These are phyloP conservation scores for Colletotrichum tamarilloi DNA, from an alignment of 2,329 filamentous ascomycete species.

Conservation along the genomic window DNA sequence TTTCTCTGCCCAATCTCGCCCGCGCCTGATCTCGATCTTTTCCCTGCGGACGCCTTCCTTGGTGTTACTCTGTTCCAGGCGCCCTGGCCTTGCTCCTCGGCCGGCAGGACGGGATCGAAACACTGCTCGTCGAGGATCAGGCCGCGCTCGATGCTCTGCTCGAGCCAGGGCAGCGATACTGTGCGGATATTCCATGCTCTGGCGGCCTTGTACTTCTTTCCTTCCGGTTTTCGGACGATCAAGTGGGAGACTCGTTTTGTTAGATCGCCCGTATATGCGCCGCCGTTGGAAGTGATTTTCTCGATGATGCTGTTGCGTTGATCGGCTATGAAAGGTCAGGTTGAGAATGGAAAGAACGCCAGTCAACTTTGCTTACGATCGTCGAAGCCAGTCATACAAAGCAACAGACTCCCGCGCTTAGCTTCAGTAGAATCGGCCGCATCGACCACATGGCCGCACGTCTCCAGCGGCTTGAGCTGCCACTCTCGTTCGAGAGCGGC, in stretches of 20 bases:
- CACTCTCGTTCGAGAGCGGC: conserved; percentile 74
- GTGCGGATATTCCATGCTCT: conserved; percentile 82
- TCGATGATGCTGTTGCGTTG: conserved; percentile 78
- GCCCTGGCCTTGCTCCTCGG: conserved; percentile 78
- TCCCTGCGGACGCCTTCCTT: conserved; percentile 62
- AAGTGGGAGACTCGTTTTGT: conserved; percentile 89
- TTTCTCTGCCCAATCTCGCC: conserved; percentile 77
- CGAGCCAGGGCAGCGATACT: conserved; percentile 86
- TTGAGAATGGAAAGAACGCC: background rate
- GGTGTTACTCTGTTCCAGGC: conserved; percentile 74
- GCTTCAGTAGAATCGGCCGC: conserved; percentile 46
- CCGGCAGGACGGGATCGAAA: conserved; percentile 80
- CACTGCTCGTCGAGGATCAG: conserved; percentile 91
- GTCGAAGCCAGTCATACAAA: conserved; percentile 69
- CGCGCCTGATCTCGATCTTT: conserved; percentile 66
- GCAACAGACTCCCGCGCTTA: conserved; percentile 56
- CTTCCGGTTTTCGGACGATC: conserved; percentile 80
- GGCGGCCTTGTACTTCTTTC: conserved; percentile 93
- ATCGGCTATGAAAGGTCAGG: conserved; percentile 55
- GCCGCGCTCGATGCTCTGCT: conserved; percentile 83
- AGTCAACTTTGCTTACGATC: conserved; percentile 50
- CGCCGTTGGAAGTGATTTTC: conserved; percentile 76
- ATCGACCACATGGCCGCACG: conserved; percentile 48
- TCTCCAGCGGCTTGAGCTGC: conserved; percentile 72
- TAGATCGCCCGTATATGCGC: conserved; percentile 87